phyloP scores from a whole-genome alignment of 2,329 filamentous ascomycete genomes.

The Colletotrichum sp. region DNA sequence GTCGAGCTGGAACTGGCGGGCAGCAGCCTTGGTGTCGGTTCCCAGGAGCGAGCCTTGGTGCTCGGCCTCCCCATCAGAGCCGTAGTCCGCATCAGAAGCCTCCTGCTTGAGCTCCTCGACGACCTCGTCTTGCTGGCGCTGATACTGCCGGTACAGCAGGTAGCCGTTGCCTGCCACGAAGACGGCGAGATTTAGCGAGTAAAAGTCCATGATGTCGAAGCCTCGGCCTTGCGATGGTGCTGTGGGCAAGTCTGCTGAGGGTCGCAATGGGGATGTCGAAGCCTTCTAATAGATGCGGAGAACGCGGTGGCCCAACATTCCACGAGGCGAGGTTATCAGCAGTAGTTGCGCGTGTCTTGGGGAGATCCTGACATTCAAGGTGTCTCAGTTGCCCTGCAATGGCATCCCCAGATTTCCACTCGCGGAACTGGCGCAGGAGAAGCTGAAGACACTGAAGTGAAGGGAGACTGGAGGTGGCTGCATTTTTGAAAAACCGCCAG shows the following conservation, averaged over 20 bases:
- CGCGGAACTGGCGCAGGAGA: neutral
- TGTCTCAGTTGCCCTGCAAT: slow-evolving; percentile 12
- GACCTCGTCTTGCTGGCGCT: neutral
- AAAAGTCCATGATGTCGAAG: slow-evolving; percentile 24
- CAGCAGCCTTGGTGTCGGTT: slow-evolving; percentile 9
- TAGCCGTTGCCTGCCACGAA: slow-evolving; percentile 26
- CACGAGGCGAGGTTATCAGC: neutral
- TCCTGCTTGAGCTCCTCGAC: slow-evolving; percentile 12
- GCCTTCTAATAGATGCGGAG: neutral
- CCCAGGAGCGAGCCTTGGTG: neutral
- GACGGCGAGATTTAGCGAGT: slow-evolving; percentile 26
- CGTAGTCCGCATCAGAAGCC: slow-evolving; percentile 11
- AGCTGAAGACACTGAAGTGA: neutral
- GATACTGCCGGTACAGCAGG: slow-evolving; percentile 28
- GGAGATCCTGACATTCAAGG: neutral
- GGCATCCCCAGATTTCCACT: neutral
- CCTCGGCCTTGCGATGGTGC: neutral
- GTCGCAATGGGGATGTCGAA: neutral
- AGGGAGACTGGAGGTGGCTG: neutral
- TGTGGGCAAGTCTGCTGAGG: neutral
- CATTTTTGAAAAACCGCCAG: neutral
- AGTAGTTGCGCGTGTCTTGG: neutral
- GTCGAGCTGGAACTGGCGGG: slow-evolving; percentile 24
- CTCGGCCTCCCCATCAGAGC: slow-evolving; percentile 5
- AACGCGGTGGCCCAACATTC: neutral